These are phyloP conservation scores for Amyloporia xantha DNA, from an alignment of 768 basidiomycete species.

Conservation along the genomic window DNA sequence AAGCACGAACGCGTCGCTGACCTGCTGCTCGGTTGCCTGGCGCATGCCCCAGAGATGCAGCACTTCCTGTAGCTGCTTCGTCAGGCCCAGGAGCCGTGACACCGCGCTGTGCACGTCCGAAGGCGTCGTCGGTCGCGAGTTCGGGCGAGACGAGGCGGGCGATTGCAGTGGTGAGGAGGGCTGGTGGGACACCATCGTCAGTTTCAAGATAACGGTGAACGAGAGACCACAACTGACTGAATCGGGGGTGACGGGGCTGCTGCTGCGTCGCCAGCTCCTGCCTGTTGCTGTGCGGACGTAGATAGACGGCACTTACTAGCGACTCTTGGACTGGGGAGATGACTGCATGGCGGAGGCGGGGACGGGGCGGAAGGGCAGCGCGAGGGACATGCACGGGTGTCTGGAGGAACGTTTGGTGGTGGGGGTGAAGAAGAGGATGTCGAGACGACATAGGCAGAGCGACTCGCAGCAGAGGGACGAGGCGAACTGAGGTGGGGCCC, in stretches of 20 bases:
- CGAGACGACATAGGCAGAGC: too few relatives aligned
- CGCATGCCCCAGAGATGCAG: slow-evolving; percentile 63
- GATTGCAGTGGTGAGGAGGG: slow-evolving; percentile 1
- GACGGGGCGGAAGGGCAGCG: slow-evolving; percentile 2
- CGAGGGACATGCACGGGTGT: not conserved
- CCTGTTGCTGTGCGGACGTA: not conserved
- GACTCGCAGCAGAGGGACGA: too few relatives aligned
- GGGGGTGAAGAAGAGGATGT: too few relatives aligned
- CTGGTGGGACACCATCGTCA: too few relatives aligned
- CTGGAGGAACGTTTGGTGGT: too few relatives aligned
- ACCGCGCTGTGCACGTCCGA: slow-evolving; percentile 56
- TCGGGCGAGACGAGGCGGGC: not conserved
- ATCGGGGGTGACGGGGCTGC: not conserved
- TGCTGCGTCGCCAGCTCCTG: not conserved
- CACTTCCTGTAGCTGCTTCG: slow-evolving; percentile 73
- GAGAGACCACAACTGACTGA: not conserved
- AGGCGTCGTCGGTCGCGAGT: not conserved
- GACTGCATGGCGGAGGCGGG: slow-evolving; percentile 1
- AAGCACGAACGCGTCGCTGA: slow-evolving; percentile 86
- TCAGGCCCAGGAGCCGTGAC: slow-evolving; percentile 65
- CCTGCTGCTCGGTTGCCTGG: slow-evolving; percentile 56
- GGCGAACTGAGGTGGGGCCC: too few relatives aligned
- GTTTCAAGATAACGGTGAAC: too few relatives aligned
- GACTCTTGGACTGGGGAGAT: not conserved
- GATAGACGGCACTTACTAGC: not conserved